Percentiles rank a stretch among this genome's conserved stretches.
phyloP scores from a whole-genome alignment of 768 basidiomycete species.

The Leccinum olivaceopallidum region DNA sequence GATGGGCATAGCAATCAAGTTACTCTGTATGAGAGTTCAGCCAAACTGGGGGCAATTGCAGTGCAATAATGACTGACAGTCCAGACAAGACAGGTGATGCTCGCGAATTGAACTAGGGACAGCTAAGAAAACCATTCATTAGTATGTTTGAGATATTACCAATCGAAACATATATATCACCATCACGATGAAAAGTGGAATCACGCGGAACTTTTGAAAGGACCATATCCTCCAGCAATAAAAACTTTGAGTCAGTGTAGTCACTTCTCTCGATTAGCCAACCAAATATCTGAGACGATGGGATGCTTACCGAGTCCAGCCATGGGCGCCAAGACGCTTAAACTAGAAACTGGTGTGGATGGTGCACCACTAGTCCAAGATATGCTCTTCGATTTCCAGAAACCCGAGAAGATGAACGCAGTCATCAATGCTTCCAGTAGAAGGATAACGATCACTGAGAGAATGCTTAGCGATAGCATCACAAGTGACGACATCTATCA shows the following conservation, averaged over 20 bases:
- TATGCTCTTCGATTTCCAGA: conserved; percentile 5
- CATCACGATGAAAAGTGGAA: conserved; percentile 17
- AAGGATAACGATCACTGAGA: conserved; percentile 12
- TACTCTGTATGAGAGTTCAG: too few species aligned
- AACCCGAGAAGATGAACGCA: conserved; percentile 10
- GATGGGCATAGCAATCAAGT: too few species aligned
- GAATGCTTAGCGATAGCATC: too few species aligned
- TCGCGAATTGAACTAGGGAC: conserved; percentile 20
- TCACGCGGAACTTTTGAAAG: neutral
- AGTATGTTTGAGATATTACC: neutral
- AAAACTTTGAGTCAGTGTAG: conserved; percentile 15
- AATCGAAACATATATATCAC: conserved; percentile 2
- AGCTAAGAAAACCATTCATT: conserved; percentile 9
- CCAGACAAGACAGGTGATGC: neutral
- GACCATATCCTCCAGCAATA: conserved; percentile 25
- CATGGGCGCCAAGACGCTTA: neutral
- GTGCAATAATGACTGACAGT: neutral
- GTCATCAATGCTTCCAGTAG: conserved; percentile 20
- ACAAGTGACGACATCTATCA: neutral
- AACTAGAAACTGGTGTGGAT: too few species aligned
- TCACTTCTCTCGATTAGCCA: neutral
- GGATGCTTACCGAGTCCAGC: neutral
- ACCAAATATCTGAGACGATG: neutral
- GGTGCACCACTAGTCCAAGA: too few species aligned
- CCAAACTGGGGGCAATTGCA: too few species aligned